phyloP scores from a whole-genome alignment of 2,329 filamentous ascomycete genomes.

The Decorospora gaudefroyi region DNA sequence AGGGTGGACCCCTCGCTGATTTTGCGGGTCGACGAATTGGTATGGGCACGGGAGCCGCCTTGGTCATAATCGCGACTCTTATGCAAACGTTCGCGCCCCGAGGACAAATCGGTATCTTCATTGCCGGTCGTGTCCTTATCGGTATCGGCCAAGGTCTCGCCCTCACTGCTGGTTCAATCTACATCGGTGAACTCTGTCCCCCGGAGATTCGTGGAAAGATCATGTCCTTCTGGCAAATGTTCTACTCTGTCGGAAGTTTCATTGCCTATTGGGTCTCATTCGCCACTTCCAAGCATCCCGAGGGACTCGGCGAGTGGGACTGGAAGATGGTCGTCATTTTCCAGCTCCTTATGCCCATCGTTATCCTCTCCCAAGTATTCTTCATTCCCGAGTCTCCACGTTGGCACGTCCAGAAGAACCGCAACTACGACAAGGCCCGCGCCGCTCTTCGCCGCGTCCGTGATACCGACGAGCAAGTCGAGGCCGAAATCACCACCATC shows the following conservation, averaged over 20 bases:
- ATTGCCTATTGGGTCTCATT: constrained; percentile 68
- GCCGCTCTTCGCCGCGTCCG: constrained; percentile 63
- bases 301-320: constrained; percentile 68
- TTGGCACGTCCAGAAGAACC: constrained; percentile 67
- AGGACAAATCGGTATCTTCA: constrained; percentile 65
- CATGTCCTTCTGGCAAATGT: constrained; percentile 72
- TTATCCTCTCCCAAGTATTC: constrained; percentile 63
- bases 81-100: constrained; percentile 68
- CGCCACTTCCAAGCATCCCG: constrained; percentile 61
- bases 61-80: constrained; percentile 70
- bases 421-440: constrained; percentile 65
- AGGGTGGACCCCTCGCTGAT: constrained; percentile 66
- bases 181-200: constrained; percentile 70
- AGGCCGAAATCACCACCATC: constrained; percentile 67
- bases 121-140: constrained; percentile 69
- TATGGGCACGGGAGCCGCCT: constrained; percentile 66
- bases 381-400: constrained; percentile 70
- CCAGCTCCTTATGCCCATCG: constrained; percentile 67
- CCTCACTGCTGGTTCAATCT: constrained; percentile 69
- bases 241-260: constrained; percentile 67
- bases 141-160: constrained; percentile 73
- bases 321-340: constrained; percentile 75
- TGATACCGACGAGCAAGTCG: constrained; percentile 66
- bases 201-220: constrained; percentile 67
- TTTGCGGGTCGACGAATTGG: constrained; percentile 65